Evolutionary conservation across 495 filamentous ascomycete species (phyloP), one percentile per base, ranked within the genome.

Genomic region (Aspergillus sclerotiicarbonarius): DNA sequence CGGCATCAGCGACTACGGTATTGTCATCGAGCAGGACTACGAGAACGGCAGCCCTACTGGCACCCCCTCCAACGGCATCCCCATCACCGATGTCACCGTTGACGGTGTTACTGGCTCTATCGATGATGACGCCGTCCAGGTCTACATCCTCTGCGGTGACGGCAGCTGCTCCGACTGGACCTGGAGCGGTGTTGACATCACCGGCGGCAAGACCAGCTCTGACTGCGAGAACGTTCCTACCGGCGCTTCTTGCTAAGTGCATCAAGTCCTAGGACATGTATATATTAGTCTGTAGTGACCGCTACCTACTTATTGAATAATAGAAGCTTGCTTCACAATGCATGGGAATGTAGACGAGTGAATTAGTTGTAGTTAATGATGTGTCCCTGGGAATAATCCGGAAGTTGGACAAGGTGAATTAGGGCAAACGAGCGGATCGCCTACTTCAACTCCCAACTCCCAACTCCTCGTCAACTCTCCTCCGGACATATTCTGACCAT

Each of bases 11-110:
- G 77, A 80, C 25, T 85, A 88, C 64, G 87, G 85, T 49, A 82
- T 90, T 49, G 75, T 86, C 57, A 82, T 90, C 46, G 71, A 89
- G 71, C 87, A 90, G 70, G 85, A 88, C 67, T 90, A 89, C 62
- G 69, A 82, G 73, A 86, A 86, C 58, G 85, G 84, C 35, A 73
- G 71, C 61, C 83, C 79, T 3, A 85, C 80, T 25, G 84, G 84
- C n/a, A 81, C 54, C 4, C 81, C 86, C 16, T 86, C 86, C 3
- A 79, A 63, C 43, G 84, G 86, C 19, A 79, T 89, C 25, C 78
- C 82, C 3, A 87, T 89, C 60, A 86, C 82, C 13, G 76, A 74
- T 32, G 60, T 89, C 9, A 84, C 77, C 12, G 54, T 89, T n/a
- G 53, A 67, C 18, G 71, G 71, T 51, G 71, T 88, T 19, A 77